phyloP scores from a whole-genome alignment of 1,139 yeast genomes.

The Geotrichum klebahnii region DNA sequence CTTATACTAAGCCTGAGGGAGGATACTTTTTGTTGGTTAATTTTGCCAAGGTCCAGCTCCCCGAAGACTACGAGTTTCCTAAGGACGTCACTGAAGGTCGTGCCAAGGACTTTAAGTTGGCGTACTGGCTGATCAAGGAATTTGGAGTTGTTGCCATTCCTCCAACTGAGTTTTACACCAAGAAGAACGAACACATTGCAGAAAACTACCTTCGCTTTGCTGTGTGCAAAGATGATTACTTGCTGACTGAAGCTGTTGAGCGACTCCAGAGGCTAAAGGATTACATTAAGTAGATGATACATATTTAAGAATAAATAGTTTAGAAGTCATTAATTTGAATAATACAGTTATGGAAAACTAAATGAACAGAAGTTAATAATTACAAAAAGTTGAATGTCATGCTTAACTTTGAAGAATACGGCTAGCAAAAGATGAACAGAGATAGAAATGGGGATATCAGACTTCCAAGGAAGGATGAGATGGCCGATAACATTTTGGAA shows the following conservation, averaged over 20 bases:
- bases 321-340: background rate
- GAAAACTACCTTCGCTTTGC: constrained; percentile 90
- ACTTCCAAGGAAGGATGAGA: constrained; percentile 66
- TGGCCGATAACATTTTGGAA: constrained; percentile 81
- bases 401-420: too few relatives aligned
- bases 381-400: too few relatives aligned
- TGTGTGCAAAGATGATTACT: constrained; percentile 83
- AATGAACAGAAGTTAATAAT: background rate
- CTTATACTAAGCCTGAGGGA: constrained; percentile 88
- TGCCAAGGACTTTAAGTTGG: constrained; percentile 80
- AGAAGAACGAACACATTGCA: constrained; percentile 66
- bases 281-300: constrained; percentile 48
- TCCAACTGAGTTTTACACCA: constrained; percentile 83
- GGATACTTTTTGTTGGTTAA: constrained; percentile 89
- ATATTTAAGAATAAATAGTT: too few relatives aligned
- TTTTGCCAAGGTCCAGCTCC: constrained; percentile 74
- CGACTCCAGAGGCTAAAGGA: constrained; percentile 67
- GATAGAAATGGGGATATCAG: too few relatives aligned
- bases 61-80: constrained; percentile 68
- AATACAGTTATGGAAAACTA: background rate
- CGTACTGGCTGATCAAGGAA: constrained; percentile 89
- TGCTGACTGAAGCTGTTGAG: constrained; percentile 74
- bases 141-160: constrained; percentile 95
- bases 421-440: background rate
- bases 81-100: constrained; percentile 56